A percentile compares a stretch with the other conserved stretches of the same genome.
These are phyloP conservation scores for Exutisphaerella laricina DNA, from an alignment of 2,329 filamentous ascomycete genomes.

Conservation along the genomic window DNA sequence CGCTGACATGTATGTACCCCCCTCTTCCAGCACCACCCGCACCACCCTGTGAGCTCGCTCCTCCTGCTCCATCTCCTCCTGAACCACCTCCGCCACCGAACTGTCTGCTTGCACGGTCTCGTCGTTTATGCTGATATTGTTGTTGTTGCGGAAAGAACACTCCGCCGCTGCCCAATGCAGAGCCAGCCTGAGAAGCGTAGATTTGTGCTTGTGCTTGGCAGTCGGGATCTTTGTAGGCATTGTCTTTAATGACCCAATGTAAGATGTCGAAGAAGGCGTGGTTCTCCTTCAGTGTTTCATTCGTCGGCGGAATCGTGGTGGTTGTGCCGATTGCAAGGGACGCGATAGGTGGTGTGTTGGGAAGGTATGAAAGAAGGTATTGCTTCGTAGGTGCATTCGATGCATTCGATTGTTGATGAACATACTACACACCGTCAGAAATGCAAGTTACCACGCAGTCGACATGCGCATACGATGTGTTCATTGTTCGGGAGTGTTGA, in stretches of 20 bases:
- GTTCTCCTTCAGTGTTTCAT: conserved; percentile 53
- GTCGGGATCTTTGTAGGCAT: conserved; percentile 52
- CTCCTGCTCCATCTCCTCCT: conserved; percentile 47
- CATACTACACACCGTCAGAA: conserved; percentile 34
- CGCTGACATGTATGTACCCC: conserved; percentile 60
- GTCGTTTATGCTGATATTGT: conserved; percentile 15
- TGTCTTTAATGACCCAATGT: conserved; percentile 49
- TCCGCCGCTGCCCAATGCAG: conserved; percentile 48
- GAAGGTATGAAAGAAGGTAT: conserved; percentile 52
- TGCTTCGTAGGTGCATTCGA: conserved; percentile 27
- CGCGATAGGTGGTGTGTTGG: conserved; percentile 49
- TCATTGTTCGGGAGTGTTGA: conserved; percentile 43
- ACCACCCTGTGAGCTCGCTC: conserved; percentile 55
- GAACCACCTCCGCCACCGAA: conserved; percentile 38
- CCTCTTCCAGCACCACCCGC: conserved; percentile 53
- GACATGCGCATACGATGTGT: conserved; percentile 33
- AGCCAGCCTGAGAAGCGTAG: conserved; percentile 55
- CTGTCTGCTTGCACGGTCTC: conserved; percentile 19
- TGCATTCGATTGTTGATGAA: conserved; percentile 41
- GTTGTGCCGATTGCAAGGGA: conserved; percentile 53
- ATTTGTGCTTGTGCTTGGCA: conserved; percentile 55
- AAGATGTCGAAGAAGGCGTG: conserved; percentile 51
- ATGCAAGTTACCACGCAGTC: conserved; percentile 8
- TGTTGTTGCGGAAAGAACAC: conserved; percentile 41
- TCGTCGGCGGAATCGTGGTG: conserved; percentile 50